Percentiles rank a stretch among this genome's conserved stretches.
Conservation (phyloP, 108 stramenopile species). For the Nitzschia sp. region DNA sequence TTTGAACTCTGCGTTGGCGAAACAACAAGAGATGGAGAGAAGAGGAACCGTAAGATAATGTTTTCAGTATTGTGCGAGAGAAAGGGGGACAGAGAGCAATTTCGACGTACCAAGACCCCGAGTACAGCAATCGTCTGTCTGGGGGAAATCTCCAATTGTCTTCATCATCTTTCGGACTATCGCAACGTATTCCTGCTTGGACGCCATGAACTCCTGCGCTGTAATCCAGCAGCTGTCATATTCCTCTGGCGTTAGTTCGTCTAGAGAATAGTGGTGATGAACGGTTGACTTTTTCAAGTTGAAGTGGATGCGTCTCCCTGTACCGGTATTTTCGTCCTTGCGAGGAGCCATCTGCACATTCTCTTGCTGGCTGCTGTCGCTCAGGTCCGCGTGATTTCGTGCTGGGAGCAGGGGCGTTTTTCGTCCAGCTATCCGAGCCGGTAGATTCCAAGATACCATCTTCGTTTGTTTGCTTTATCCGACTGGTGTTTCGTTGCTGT, state of each 20-base stretch:
- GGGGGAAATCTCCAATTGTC: slow-evolving; percentile 7
- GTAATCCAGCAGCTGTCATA: slow-evolving; percentile 9
- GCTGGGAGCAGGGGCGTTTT: not conserved
- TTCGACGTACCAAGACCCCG: slow-evolving; percentile 19
- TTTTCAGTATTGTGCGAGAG: too few species aligned
- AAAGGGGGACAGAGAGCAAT: not conserved
- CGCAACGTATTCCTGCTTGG: slow-evolving; percentile 9
- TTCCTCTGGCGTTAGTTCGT: slow-evolving; percentile 9
- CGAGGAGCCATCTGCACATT: not conserved
- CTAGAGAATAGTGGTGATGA: not conserved
- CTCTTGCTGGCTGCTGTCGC: not conserved
- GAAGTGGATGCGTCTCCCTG: not conserved
- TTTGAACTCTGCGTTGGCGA: slow-evolving; percentile 7
- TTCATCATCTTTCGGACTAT: slow-evolving; percentile 20
- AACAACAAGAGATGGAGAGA: not conserved
- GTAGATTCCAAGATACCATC: slow-evolving; percentile 4
- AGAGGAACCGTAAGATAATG: not conserved
- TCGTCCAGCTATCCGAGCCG: not conserved
- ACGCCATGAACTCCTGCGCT: slow-evolving; percentile 11
- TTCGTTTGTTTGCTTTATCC: too few species aligned
- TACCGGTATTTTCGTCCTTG: not conserved
- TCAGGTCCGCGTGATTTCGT: not conserved
- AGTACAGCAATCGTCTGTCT: slow-evolving; percentile 18
- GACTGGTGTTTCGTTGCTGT: too few species aligned
- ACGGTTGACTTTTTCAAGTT: not conserved